Evolutionary conservation across 768 basidiomycete genomes (phyloP).

Genomic region (Dictyophora rubrovolvata): DNA sequence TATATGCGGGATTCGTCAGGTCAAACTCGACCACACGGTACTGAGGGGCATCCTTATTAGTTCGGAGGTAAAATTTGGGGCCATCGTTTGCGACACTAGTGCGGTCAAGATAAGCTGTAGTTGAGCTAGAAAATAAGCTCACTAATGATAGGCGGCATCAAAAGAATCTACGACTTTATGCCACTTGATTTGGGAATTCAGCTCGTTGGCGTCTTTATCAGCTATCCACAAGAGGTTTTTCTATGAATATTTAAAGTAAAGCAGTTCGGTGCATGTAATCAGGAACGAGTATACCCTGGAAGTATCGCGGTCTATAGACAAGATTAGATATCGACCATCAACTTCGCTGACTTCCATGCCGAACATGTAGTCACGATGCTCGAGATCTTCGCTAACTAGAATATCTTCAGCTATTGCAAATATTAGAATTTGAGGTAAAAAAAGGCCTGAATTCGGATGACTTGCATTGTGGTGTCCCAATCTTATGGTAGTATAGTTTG

Average conservation of each 20-base stretch:
- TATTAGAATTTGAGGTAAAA: not conserved
- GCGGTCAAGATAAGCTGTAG: not conserved
- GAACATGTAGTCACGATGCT: slow-evolving; percentile 61
- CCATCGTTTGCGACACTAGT: slow-evolving; percentile 56
- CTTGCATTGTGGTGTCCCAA: slow-evolving; percentile 62
- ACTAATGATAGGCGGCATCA: slow-evolving; percentile 57
- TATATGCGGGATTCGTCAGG: slow-evolving; percentile 33
- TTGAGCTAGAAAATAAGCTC: slow-evolving; percentile 18
- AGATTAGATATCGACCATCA: slow-evolving; percentile 54
- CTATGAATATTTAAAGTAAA: slow-evolving; percentile 25
- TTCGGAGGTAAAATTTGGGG: slow-evolving; percentile 49
- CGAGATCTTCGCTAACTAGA: slow-evolving; percentile 52
- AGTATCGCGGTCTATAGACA: slow-evolving; percentile 50
- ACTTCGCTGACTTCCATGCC: slow-evolving; percentile 41
- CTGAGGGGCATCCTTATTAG: slow-evolving; percentile 56
- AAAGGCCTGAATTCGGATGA: not conserved
- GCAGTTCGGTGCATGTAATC: slow-evolving; percentile 10
- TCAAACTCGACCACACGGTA: slow-evolving; percentile 60
- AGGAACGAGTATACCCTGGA: slow-evolving; percentile 34
- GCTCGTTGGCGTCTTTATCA: slow-evolving; percentile 47
- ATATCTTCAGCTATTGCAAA: slow-evolving; percentile 50
- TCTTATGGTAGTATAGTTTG: slow-evolving; percentile 64
- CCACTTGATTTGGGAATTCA: slow-evolving; percentile 62
- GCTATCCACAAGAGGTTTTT: slow-evolving; percentile 70
- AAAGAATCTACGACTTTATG: slow-evolving; percentile 60